Base-by-base conservation (phyloP, 768 basidiomycete genomes). In the Leccinum obscurum region DNA sequence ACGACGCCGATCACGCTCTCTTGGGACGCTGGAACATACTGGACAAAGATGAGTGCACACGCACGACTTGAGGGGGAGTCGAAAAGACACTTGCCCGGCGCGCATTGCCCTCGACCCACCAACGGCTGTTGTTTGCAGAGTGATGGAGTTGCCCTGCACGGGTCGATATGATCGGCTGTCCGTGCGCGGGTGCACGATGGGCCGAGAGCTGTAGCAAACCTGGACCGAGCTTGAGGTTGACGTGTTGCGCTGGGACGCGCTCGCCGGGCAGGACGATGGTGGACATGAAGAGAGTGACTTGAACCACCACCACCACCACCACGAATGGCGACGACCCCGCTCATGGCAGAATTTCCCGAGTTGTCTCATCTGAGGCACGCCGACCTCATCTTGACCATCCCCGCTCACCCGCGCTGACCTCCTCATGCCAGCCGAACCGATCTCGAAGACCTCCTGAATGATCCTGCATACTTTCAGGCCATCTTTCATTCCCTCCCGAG, bases 11-110 rank as follows among this genome's bases (percentile, higher is more conserved):
- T 81, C 2, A 98, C 93, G 10, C 89, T 85, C 71, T 98, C 96
- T 64, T 93, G 91, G 6, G 89, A 75, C 30, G 93, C 93, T 52
- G 95, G 93, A 35, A 93, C 83, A 76, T 98, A 98, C 95, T 98
- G 66, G 22, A 54, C 54, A 32, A 63, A 28, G 56, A 30, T 51
- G 54, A 54, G 41, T 34, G 49, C 34, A 59, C 34, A 59, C 32
- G 56, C 15, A 35, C 54, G 14, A 0, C 2, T 50, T 24, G n/a
- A 57, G 24, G 50, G 32, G 35, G n/a, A 22, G 44, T 0, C n/a
- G 28, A 50, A 54, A 53, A 8, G 15, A 39, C 30, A 61, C 92
- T 70, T 66, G 96, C 95, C 68, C 95, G 86, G 69, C 87, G 82
- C 44, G 90, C 86, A 69, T 91, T 92, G 59, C 83, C 82, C 66